Base-by-base conservation (phyloP, 306 rosid genomes). In the peach (Prunus persica) region DNA sequence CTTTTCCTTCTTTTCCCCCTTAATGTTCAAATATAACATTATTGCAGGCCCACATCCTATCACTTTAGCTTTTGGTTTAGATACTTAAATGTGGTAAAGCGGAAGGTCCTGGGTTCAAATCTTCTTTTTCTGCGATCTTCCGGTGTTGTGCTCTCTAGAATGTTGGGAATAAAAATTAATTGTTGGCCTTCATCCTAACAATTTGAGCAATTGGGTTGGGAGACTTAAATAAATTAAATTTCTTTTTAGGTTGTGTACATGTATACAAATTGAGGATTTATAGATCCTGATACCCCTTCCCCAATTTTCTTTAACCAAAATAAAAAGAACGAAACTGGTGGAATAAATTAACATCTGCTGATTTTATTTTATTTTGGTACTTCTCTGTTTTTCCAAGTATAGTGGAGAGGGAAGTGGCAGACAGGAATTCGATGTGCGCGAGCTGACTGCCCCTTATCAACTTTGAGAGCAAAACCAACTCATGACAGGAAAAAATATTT, bases 361-460 rank as follows among this genome's bases (percentile, higher is more conserved):
- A 84, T 71, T 60, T 79, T 55, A n/a, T 77, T 76, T 78, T 65
- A 45, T 66, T 67, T 82, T 57, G 58, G 52, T 47, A 45, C 38
- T 81, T 69, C 49, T 65, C 51, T 78, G 46, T 83, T 82, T 73
- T 55, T 67, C 83, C 84, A 83, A 84, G 76, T 79, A 66, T 71
- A 96, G 99, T 89, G 99, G 97, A 89, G 99, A 81, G 99, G 99
- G 75, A 96, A 89, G 86, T 92, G 99, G 99, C 92, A 91, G 86
- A 93, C 97, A 64, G 98, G 99, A 77, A 91, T 96, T 78, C 87
- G 97, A 84, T 96, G 99, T 74, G 88, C 92, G 27, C 88, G 93
- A 85, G 98, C 96, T 67, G 99, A 96, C 83, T 92, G 97, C 96
- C 99, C 99, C 0, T 85, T 96, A 78, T 87, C 98, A 45, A 90